Evolutionary conservation across 2,329 filamentous ascomycete species (phyloP), one percentile per base, ranked within the genome.

Genomic region (Trichoderma gracile): DNA sequence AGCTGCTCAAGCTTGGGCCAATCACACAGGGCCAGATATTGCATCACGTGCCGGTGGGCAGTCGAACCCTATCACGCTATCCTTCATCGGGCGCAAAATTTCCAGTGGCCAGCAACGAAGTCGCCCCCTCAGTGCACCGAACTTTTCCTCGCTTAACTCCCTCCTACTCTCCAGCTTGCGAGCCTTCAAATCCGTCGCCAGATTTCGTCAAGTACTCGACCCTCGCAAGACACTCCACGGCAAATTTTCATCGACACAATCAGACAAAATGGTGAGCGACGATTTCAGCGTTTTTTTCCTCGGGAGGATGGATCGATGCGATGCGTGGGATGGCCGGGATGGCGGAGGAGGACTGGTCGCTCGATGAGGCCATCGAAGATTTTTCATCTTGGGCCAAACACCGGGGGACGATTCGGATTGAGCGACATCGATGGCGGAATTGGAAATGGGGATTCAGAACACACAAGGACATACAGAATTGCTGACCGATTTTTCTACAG

Each of bases 241-340:
- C 76, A 73, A 76, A 76, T 75, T 68, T 72, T 54, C 73, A 70
- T 73, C 74, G 74, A 78, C 73, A 77, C 76, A 82, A 82, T 83
- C 79, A 84, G 82, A 82, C 86, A 89, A 88, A 78, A 89, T 89
- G 87, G 87, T 89, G 85, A 87, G 86, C 76, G 74, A 74, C 72
- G 67, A 70, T 64, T 64, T 5, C 12, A 65, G 65, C 67, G 63
- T 60, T 66, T 52, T 68, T 10, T 67, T 55, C 52, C 19, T 57
- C 46, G 60, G 62, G 64, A 58, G 58, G 59, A 63, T 63, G 52
- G 65, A 63, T 56, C 60, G 66, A 68, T 67, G 67, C 67, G 53
- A 65, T 69, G 65, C 67, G 62, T 65, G 65, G 67, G 65, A 40
- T 64, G 63, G 64, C 68, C 52, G 67, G 67, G 69, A 71, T 66